phyloP scores from a whole-genome alignment of 2,329 filamentous ascomycete species.

The Elsinoe arachidis region DNA sequence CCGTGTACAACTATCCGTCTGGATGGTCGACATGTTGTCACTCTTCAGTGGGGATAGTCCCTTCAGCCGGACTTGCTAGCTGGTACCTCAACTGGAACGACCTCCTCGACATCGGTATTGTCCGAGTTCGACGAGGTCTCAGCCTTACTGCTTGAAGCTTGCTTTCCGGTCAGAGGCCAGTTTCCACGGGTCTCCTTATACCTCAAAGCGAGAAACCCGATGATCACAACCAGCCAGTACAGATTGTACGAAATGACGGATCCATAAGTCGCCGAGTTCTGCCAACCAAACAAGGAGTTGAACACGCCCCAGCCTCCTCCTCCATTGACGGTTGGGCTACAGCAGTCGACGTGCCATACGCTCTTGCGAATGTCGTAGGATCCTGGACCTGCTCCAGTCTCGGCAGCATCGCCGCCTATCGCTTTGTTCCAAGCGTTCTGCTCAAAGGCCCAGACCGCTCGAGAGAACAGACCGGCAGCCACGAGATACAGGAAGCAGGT shows the following conservation, averaged over 20 bases:
- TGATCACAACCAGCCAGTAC: slow-evolving; percentile 71
- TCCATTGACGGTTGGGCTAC: slow-evolving; percentile 62
- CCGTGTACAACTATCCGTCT: no score
- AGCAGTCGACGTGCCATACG: slow-evolving; percentile 83
- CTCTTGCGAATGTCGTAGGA: slow-evolving; percentile 71
- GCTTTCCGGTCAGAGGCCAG: slow-evolving; percentile 32
- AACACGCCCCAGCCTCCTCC: slow-evolving; percentile 80
- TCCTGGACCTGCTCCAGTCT: slow-evolving; percentile 58
- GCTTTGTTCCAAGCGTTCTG: slow-evolving; percentile 57
- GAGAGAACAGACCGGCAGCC: slow-evolving; percentile 72
- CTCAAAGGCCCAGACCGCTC: slow-evolving; percentile 66
- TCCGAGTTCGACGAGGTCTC: neutral
- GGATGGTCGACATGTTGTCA: no score
- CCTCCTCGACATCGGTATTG: neutral
- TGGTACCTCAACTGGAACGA: neutral
- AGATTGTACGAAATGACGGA: slow-evolving; percentile 81
- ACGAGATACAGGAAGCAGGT: slow-evolving; percentile 81
- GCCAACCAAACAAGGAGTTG: slow-evolving; percentile 79
- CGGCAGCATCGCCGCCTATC: slow-evolving; percentile 54
- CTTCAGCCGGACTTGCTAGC: neutral
- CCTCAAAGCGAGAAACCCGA: slow-evolving; percentile 54
- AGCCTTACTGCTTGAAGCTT: neutral
- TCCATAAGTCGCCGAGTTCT: slow-evolving; percentile 79
- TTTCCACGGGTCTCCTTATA: slow-evolving; percentile 54
- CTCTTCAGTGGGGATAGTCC: no score